Evolutionary conservation across 345 rosid species (phyloP).

Genomic region (Gossypium thurberi): DNA sequence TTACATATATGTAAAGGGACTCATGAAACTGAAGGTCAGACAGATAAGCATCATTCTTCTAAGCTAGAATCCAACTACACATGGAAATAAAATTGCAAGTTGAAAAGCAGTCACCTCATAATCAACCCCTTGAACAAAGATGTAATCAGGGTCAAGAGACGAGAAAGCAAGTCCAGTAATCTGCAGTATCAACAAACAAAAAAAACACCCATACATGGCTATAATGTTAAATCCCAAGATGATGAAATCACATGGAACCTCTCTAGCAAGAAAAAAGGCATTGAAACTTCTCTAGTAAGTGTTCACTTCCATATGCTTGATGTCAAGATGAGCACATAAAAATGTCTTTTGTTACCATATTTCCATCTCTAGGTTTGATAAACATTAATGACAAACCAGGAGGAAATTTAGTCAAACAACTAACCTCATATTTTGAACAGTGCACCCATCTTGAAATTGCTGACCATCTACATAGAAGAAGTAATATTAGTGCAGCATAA

Average conservation of each 20-base stretch:
- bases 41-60: background rate
- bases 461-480: conserved; percentile 40
- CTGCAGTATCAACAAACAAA: conserved; percentile 28
- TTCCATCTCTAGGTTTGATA: background rate
- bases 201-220: conserved; percentile 1
- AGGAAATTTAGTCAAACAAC: conserved; percentile 6
- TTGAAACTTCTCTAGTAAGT: background rate
- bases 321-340: background rate
- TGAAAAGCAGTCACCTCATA: conserved; percentile 46
- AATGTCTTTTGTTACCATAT: background rate
- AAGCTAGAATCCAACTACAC: background rate
- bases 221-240: background rate
- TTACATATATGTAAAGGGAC: background rate
- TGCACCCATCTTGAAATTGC: conserved; percentile 53
- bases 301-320: background rate
- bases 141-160: conserved; percentile 42
- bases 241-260: conserved; percentile 7
- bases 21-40: background rate
- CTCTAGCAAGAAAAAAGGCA: background rate
- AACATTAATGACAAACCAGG: background rate
- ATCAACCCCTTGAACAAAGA: conserved; percentile 60
- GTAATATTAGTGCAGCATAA: conserved; percentile 8
- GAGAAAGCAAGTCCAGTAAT: conserved; percentile 69
- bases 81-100: conserved; percentile 5
- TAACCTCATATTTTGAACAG: conserved; percentile 70